Percentiles rank a stretch among this genome's conserved stretches.
These are phyloP conservation scores for Neofusicoccum ribis DNA, from an alignment of 2,329 filamentous ascomycete species.

Conservation along the genomic window DNA sequence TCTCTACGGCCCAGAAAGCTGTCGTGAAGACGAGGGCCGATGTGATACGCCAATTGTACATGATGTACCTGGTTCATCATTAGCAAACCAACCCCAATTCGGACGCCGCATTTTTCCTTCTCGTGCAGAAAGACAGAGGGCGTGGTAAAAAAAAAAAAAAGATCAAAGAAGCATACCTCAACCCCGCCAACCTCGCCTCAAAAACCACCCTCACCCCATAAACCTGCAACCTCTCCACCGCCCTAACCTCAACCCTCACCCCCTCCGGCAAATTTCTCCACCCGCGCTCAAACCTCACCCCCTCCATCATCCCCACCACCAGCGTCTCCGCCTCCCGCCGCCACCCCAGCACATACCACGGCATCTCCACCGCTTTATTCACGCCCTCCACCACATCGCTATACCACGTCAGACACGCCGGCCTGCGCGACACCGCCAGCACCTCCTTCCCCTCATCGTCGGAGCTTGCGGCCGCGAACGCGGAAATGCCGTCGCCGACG, in stretches of 20 bases:
- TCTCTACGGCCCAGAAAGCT: constrained; percentile 75
- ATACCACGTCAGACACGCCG: constrained; percentile 77
- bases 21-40: constrained; percentile 68
- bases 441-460: background rate
- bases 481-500: background rate
- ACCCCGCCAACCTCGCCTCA: constrained; percentile 71
- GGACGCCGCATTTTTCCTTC: too few species aligned
- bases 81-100: background rate
- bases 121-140: background rate
- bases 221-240: constrained; percentile 69
- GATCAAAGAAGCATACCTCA: constrained; percentile 50
- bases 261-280: constrained; percentile 55
- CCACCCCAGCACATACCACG: constrained; percentile 68
- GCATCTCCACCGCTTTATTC: constrained; percentile 62
- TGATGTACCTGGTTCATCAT: constrained; percentile 61
- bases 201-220: constrained; percentile 71
- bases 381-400: constrained; percentile 67
- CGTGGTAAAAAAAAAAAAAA: background rate
- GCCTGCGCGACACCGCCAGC: constrained; percentile 45
- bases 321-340: constrained; percentile 65
- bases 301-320: constrained; percentile 70
- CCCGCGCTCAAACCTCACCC: constrained; percentile 63
- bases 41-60: constrained; percentile 78
- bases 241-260: constrained; percentile 68
- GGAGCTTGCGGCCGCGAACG: background rate